Evolutionary conservation across 257 asterid genomes (phyloP), one percentile per base, ranked within the genome.

Genomic region (Lavandula angustifolia): DNA sequence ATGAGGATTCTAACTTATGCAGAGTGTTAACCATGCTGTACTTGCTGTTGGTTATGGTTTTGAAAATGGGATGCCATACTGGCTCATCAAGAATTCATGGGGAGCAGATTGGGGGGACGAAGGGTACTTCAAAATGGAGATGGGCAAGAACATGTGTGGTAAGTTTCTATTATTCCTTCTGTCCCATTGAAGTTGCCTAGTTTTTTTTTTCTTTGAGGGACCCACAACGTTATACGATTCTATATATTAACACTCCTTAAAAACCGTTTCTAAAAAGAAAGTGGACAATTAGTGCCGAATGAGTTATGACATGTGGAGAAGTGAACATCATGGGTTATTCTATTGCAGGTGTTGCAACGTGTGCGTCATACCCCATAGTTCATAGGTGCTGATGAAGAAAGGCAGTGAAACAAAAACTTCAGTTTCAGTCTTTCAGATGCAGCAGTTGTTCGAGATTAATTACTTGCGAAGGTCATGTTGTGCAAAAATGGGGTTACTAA

Each of bases 101-200:
- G 99, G 97, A 79, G 84, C 81, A 54, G 81, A 80, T 51, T 90
- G 97, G 97, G 99, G 97, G 46, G 95, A 83, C 75, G 16, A 83
- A 1, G 97, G 97, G 6, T 94, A 90, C 81, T 94, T 94, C 63
- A 94, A 94, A 78, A 94, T 90, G 96, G 97, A 87, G 83, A 69
- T 83, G 90, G 99, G 95, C 68, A 92, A 86, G 82, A 92, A 92
- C 85, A 88, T 86, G 96, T 92, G 96, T 72, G 96, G 96, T 92
- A 73, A 83, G 87, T 78, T 13, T 65, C 11, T 22, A 22, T 22
- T 52, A 52, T 10, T n/a, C 8, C 16, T 1, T 44, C 13, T 40
- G 46, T 40, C n/a, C n/a, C n/a, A n/a, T n/a, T n/a, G n/a, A n/a
- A n/a, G n/a, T n/a, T n/a, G n/a, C n/a, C n/a, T n/a, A n/a, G n/a